phyloP scores from a whole-genome alignment of 768 basidiomycete species.

The Hygrophoropsis aurantiaca region DNA sequence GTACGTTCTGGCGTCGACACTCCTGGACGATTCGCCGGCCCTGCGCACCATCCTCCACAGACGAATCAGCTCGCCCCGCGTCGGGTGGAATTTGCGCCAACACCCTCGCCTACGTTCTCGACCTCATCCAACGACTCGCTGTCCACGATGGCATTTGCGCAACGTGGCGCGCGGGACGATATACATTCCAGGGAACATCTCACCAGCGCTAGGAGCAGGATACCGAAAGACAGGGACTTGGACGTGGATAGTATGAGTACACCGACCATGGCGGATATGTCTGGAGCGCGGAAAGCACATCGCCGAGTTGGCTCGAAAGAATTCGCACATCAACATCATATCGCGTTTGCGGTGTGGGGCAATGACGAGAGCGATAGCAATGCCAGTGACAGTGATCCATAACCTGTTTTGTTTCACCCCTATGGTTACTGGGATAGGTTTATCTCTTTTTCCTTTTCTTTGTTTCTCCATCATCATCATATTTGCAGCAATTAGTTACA shows the following conservation, averaged over 20 bases:
- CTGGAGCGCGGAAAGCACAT: conserved; percentile 11
- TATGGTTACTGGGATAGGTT: too few species aligned
- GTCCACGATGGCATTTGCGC: conserved; percentile 33
- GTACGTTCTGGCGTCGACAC: conserved; percentile 61
- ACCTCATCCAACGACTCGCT: conserved; percentile 39
- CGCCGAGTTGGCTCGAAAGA: conserved; percentile 17
- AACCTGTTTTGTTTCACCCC: conserved; percentile 4
- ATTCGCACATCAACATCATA: conserved; percentile 31
- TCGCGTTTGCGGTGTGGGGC: conserved; percentile 84
- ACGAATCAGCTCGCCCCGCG: conserved; percentile 39
- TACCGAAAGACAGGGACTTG: conserved; percentile 58
- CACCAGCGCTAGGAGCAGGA: conserved; percentile 51
- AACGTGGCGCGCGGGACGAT: conserved; percentile 54
- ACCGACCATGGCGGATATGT: conserved; percentile 50
- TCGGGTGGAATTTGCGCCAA: conserved; percentile 48
- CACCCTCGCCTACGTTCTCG: conserved; percentile 36
- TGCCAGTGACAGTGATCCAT: conserved; percentile 67
- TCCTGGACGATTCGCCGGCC: conserved; percentile 57
- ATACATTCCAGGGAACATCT: conserved; percentile 39
- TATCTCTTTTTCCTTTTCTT: too few species aligned
- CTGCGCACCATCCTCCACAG: conserved; percentile 47
- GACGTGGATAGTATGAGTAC: conserved; percentile 58
- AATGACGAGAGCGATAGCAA: conserved; percentile 88
- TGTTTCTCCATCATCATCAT: too few species aligned
- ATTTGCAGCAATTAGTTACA: too few species aligned